Base-by-base conservation (phyloP, 2,329 filamentous ascomycete genomes). In the Pestalotiopsis sp. region DNA sequence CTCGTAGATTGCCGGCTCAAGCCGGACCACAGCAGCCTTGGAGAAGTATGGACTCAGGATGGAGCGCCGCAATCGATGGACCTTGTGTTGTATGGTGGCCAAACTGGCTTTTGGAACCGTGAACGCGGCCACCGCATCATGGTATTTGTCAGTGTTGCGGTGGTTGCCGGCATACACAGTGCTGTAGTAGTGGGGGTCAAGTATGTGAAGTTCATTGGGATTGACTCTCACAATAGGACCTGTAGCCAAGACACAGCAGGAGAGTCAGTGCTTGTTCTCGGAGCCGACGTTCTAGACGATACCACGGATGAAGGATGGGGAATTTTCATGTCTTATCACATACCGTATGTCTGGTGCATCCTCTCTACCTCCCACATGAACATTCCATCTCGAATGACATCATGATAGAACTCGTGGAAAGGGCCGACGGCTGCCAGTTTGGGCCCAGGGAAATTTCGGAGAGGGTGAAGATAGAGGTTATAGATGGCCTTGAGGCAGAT, bases 141-240 rank as follows among this genome's bases (percentile, higher is more conserved):
- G 25, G 27, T 66, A 59, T 59, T 74, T 73, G 61, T 75, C 67
- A 17, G 71, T 69, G 36, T 69, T 70, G 1, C 65, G 64, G 17
- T 61, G 68, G 1, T 64, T 58, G 2, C 61, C 52, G 9, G 67
- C 67, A 56, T 77, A 78, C 4, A 78, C 68, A 58, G 72, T 69
- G 27, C 74, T 67, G 68, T 72, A 73, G 68, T 73, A 79, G 61
- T 78, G 72, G 25, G 77, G 71, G 63, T 80, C 78, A 58, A 68
- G 68, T 71, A 79, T 75, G 65, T 79, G 77, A 14, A 80, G 49
- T 62, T 80, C 78, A 12, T 73, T 69, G 0, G 78, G 79, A 65
- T 73, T 80, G 67, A 80, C 78, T 23, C 79, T 73, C 39, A 80
- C 70, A 65, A 80, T 76, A 4, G 79, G 78, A 5, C 78, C 71